phyloP scores from a whole-genome alignment of 768 basidiomycete genomes.

The Leccinum uliginosum region DNA sequence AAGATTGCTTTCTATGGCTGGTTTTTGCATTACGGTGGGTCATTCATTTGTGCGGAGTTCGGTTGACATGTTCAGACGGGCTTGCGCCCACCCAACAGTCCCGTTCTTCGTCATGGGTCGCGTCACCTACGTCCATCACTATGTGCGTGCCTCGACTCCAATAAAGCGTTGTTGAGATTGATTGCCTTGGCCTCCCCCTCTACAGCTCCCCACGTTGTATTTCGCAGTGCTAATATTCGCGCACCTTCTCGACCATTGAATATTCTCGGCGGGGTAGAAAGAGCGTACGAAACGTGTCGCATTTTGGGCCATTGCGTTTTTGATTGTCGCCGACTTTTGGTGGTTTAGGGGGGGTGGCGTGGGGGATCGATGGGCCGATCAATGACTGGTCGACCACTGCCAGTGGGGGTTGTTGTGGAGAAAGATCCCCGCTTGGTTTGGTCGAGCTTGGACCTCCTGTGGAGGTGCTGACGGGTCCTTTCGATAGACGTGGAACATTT shows the following conservation, averaged over 20 bases:
- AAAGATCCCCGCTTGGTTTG: too few species aligned
- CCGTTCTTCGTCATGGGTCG: slow-evolving; percentile 99
- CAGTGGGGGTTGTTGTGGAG: too few species aligned
- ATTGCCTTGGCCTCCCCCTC: background rate
- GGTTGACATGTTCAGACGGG: background rate
- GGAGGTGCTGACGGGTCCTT: too few species aligned
- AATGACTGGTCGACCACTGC: too few species aligned
- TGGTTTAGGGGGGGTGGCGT: too few species aligned
- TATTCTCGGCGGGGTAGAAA: too few species aligned
- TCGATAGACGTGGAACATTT: too few species aligned
- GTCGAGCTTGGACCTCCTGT: too few species aligned
- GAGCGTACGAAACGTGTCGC: too few species aligned
- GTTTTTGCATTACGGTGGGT: slow-evolving; percentile 84
- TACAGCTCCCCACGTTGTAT: slow-evolving; percentile 90
- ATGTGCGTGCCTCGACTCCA: slow-evolving; percentile 48
- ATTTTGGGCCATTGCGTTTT: too few species aligned
- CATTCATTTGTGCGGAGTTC: background rate
- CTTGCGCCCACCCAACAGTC: slow-evolving; percentile 39
- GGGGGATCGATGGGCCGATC: too few species aligned
- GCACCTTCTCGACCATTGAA: slow-evolving; percentile 86
- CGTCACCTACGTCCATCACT: slow-evolving; percentile 95
- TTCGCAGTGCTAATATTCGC: slow-evolving; percentile 91
- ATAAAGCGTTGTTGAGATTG: background rate
- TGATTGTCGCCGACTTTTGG: too few species aligned
- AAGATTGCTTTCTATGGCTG: slow-evolving; percentile 92